phyloP scores from a whole-genome alignment of 169 alveolate species.

The Hepatocystis sp. region DNA sequence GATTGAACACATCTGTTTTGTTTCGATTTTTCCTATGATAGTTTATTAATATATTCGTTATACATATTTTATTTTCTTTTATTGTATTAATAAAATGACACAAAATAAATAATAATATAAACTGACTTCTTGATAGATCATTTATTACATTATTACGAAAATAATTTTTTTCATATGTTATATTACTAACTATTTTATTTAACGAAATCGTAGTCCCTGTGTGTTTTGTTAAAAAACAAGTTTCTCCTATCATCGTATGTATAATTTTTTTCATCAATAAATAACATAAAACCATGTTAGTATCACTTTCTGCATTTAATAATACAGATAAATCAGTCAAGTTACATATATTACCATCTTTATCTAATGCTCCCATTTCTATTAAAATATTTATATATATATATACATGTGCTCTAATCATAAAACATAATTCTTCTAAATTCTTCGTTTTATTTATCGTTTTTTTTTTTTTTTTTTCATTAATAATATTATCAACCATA shows the following conservation, averaged over 20 bases:
- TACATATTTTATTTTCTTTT: constrained; percentile 71
- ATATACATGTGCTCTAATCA: constrained; percentile 56
- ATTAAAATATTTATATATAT: constrained; percentile 79
- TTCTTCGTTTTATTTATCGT: constrained; percentile 3
- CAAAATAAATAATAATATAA: constrained; percentile 50
- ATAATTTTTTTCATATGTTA: constrained; percentile 65
- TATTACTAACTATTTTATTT: constrained; percentile 35
- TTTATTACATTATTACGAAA: constrained; percentile 52
- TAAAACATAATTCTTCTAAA: constrained; percentile 50
- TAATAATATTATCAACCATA: constrained; percentile 18
- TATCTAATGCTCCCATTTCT: constrained; percentile 81
- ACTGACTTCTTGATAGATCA: constrained; percentile 43
- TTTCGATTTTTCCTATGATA: constrained; percentile 11
- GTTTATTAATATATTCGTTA: constrained; percentile 53
- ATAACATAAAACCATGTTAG: constrained; percentile 77
- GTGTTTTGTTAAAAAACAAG: constrained; percentile 22
- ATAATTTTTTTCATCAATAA: constrained; percentile 49
- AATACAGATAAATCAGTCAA: constrained; percentile 81
- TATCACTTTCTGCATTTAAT: constrained; percentile 79
- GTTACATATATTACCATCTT: constrained; percentile 77
- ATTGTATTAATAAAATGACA: constrained; percentile 64
- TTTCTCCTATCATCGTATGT: constrained; percentile 53
- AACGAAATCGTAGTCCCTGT: constrained; percentile 20
- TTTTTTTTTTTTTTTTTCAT: constrained; percentile 7
- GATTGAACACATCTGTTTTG: constrained; percentile 45